A percentile compares a stretch with the other conserved stretches of the same genome.
Conservation (phyloP, 2,329 filamentous ascomycete genomes). For the Aspergillus brunneoviolaceus region DNA sequence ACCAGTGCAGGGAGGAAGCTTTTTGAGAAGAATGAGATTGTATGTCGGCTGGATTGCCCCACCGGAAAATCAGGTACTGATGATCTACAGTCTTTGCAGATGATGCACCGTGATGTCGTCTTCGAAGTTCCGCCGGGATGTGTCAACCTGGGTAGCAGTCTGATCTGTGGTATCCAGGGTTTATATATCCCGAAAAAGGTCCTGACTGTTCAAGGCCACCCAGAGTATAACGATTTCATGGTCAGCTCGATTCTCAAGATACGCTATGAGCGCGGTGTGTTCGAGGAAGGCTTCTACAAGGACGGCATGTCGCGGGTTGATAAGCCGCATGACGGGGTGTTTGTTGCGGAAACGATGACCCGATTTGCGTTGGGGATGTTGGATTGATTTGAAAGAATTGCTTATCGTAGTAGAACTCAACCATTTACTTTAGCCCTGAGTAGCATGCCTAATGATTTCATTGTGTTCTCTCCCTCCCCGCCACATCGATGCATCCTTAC, state of each 20-base stretch:
- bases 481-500: no score
- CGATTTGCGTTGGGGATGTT: constrained; percentile 2
- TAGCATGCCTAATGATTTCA: neutral
- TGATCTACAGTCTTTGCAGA: constrained; percentile 33
- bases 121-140: constrained; percentile 41
- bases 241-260: constrained; percentile 37
- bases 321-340: constrained; percentile 24
- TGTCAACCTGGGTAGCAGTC: constrained; percentile 44
- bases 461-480: neutral
- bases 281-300: constrained; percentile 24
- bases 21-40: constrained; percentile 34
- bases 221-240: constrained; percentile 44
- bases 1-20: constrained; percentile 43
- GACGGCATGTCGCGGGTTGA: constrained; percentile 20
- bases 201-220: constrained; percentile 51
- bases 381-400: neutral
- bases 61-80: neutral
- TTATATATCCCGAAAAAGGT: constrained; percentile 43
- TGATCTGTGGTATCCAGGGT: constrained; percentile 45
- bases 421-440: no score
- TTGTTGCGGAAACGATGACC: constrained; percentile 19
- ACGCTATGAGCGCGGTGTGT: constrained; percentile 23
- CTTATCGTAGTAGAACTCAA: no score
- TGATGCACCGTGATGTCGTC: constrained; percentile 52
- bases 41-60: constrained; percentile 9